Conservation (phyloP, 148 eudicot species). For the Suaeda aralocaspica region DNA sequence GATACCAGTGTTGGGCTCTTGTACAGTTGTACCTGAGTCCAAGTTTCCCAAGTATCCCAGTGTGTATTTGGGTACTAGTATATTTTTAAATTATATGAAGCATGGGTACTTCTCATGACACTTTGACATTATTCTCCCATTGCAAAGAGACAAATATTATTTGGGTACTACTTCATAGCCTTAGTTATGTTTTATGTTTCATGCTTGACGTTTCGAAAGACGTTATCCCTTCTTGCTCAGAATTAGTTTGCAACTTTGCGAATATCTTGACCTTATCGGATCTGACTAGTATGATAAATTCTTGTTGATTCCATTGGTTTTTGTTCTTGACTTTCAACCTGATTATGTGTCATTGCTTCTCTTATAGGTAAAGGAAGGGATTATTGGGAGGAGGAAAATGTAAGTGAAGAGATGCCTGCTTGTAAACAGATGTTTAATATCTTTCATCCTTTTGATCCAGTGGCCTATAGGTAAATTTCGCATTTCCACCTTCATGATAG, state of each 20-base stretch:
- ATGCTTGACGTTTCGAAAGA: neutral
- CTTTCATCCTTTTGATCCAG: conserved; percentile 99
- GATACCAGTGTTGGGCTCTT: no score
- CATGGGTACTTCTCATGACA: no score
- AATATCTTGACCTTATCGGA: neutral
- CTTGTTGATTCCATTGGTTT: neutral
- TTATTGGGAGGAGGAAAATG: conserved; percentile 83
- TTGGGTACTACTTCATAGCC: no score
- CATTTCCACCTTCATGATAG: conserved; percentile 11
- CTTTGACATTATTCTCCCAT: no score
- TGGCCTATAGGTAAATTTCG: conserved; percentile 77
- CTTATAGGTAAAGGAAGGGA: conserved; percentile 67
- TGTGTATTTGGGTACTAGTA: no score
- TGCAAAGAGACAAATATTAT: no score
- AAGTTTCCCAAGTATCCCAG: no score
- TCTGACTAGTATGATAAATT: neutral
- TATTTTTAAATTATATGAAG: no score
- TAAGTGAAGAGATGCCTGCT: conserved; percentile 90
- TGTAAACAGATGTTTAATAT: conserved; percentile 90
- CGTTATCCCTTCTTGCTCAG: neutral
- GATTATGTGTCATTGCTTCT: conserved; percentile 14
- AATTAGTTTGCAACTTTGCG: neutral
- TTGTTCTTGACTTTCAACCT: neutral
- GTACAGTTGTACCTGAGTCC: no score
- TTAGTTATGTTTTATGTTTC: neutral